Evolutionary conservation across 2,329 filamentous ascomycete species (phyloP), one percentile per base, ranked within the genome.

Genomic region (Arachnopeziza araneosa): DNA sequence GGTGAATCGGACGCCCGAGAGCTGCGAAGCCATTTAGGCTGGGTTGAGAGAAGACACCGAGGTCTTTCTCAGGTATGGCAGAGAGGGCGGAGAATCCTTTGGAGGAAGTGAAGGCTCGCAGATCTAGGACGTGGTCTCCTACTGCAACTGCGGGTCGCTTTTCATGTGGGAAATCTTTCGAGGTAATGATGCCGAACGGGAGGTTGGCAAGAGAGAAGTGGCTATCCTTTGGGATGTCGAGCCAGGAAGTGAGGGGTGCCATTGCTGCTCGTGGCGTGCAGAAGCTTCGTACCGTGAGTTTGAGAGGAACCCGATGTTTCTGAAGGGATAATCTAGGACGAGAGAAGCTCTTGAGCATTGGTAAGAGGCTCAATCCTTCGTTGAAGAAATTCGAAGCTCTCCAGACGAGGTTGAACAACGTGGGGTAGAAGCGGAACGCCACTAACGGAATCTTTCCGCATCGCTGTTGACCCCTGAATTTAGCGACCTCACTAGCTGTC

Each of bases 11-110:
- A 52, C 86, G 80, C 1, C 90, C 90, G 1, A 93, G 78, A 0
- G 83, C 83, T 1, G 90, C 90, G 66, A 93, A 93, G 2, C 81
- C 83, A 70, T 91, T 92, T 58, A 92, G 74, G 0, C 84, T 89
- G 0, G 85, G 77, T 63, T 86, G 77, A 10, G 79, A 80, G 73
- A 91, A 90, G 36, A 44, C 36, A 44, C 36, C 6, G 5, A 44
- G 36, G 12, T 44, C 36, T 19, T 44, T 44, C 17, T 44, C 36
- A 4, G 36, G 17, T 14, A 44, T 44, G 53, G 89, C 83, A 62
- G 84, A 80, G 12, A 88, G 76, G 17, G 77, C 78, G 1, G 78
- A 76, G 70, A 90, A 89, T 60, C 84, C 86, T 60, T 82, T 79
- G 5, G 78, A 76, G 0, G 78, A 74, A 7, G 85, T 76, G 63